Conservation (phyloP, 176 grass and related monocot species). For the Phyllostachys edulis region DNA sequence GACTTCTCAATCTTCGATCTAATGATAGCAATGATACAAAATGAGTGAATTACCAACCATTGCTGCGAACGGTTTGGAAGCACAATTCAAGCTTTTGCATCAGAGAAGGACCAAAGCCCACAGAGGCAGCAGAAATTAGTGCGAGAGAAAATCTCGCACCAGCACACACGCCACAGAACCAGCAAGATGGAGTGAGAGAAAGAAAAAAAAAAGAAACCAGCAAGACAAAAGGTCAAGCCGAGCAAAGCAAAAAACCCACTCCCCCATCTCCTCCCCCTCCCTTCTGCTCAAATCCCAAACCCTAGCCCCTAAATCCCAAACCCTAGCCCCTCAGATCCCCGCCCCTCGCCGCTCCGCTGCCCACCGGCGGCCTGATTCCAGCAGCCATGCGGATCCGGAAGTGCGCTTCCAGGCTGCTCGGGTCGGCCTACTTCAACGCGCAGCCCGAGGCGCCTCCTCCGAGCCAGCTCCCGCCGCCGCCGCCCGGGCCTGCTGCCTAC, state of each 20-base stretch:
- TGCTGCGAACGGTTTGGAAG: no score
- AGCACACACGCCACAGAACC: neutral
- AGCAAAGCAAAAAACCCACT: neutral
- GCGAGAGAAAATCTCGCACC: neutral
- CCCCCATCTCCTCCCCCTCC: neutral
- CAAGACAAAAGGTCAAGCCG: neutral
- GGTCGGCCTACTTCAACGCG: neutral
- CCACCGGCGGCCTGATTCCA: neutral
- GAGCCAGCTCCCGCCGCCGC: neutral
- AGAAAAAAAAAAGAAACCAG: neutral
- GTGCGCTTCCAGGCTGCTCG: neutral
- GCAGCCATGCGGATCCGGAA: constrained; percentile 10
- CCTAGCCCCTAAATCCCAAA: constrained; percentile 15
- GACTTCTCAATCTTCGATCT: no score
- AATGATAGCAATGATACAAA: no score
- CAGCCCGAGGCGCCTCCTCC: no score
- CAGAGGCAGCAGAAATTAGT: neutral
- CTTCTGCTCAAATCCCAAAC: constrained; percentile 13
- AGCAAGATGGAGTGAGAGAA: neutral
- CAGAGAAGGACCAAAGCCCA: neutral
- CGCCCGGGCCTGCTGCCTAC: neutral
- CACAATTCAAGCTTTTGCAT: no score
- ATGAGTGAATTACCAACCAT: no score
- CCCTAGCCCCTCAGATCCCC: neutral
- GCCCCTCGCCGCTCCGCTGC: neutral